Conservation (phyloP, 2,329 filamentous ascomycete species). For the Colletotrichum tamarilloi region DNA sequence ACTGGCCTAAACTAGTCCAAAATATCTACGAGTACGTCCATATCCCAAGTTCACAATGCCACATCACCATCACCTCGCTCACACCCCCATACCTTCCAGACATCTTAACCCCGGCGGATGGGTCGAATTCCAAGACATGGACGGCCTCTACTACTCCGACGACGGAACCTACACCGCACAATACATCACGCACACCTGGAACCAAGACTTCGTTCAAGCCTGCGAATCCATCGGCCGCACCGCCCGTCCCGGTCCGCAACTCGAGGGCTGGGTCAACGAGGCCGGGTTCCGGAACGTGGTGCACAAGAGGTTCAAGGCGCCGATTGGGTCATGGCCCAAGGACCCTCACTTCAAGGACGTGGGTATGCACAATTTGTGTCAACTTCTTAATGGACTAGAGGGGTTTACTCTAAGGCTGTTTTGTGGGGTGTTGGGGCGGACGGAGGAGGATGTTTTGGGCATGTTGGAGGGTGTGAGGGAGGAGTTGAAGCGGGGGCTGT, state of each 20-base stretch:
- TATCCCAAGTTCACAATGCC: too few species aligned
- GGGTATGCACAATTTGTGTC: conserved; percentile 36
- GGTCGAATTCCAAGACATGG: conserved; percentile 40
- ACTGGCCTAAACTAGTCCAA: too few species aligned
- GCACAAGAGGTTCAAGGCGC: conserved; percentile 44
- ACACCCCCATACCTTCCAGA: too few species aligned
- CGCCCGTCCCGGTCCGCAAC: conserved; percentile 43
- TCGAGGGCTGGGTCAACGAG: conserved; percentile 45
- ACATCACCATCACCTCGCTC: too few species aligned
- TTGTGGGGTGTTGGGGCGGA: conserved; percentile 43
- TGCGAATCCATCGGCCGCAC: conserved; percentile 40
- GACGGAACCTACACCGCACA: conserved; percentile 37
- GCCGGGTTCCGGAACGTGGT: conserved; percentile 51
- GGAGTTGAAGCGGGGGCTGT: conserved; percentile 40
- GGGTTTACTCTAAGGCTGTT: conserved; percentile 41
- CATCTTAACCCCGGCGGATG: conserved; percentile 45
- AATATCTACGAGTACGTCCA: too few species aligned
- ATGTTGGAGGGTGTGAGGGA: conserved; percentile 42
- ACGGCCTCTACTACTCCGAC: conserved; percentile 37
- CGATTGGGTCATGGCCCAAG: conserved; percentile 51
- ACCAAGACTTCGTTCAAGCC: conserved; percentile 33
- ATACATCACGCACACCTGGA: conserved; percentile 28
- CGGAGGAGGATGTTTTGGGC: conserved; percentile 39
- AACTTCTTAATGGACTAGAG: conserved; percentile 38
- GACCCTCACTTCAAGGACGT: conserved; percentile 44